A percentile compares a stretch with the other conserved stretches of the same genome.
phyloP scores from a whole-genome alignment of 139 green algal genomes.

The Volvox reticuliferus region DNA sequence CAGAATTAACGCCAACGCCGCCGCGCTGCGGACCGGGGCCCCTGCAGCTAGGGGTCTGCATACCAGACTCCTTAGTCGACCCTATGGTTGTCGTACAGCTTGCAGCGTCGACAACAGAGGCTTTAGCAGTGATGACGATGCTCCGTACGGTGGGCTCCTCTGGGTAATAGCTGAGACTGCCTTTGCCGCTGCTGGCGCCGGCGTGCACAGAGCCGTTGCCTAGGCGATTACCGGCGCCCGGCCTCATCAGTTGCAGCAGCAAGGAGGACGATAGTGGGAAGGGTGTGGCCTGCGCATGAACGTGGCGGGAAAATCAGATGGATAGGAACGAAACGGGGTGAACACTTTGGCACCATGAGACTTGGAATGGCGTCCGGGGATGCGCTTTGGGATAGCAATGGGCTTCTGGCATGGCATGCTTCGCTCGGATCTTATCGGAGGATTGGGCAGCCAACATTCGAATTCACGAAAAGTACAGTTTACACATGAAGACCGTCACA shows the following conservation, averaged over 20 bases:
- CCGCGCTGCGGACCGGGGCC: not conserved
- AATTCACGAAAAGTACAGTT: no score
- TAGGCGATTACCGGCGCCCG: not conserved
- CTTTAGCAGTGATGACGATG: not conserved
- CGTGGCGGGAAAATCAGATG: not conserved
- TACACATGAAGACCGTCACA: no score
- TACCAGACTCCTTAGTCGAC: no score
- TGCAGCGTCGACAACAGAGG: not conserved
- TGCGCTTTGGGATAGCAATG: no score
- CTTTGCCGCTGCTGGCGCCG: no score
- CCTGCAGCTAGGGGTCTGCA: no score
- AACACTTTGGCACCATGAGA: not conserved
- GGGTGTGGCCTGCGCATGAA: not conserved
- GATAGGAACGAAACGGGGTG: no score
- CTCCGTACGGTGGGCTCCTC: constrained; percentile 3
- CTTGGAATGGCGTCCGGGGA: no score
- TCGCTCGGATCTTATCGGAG: no score
- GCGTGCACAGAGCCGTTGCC: not conserved
- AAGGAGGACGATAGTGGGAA: not conserved
- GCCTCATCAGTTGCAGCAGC: not conserved
- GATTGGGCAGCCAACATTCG: no score
- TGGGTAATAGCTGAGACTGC: no score
- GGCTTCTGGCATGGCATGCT: no score
- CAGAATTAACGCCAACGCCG: not conserved
- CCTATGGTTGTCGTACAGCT: not conserved